Conservation (phyloP, 305 asterid genomes). For the Fraxinus floribunda region DNA sequence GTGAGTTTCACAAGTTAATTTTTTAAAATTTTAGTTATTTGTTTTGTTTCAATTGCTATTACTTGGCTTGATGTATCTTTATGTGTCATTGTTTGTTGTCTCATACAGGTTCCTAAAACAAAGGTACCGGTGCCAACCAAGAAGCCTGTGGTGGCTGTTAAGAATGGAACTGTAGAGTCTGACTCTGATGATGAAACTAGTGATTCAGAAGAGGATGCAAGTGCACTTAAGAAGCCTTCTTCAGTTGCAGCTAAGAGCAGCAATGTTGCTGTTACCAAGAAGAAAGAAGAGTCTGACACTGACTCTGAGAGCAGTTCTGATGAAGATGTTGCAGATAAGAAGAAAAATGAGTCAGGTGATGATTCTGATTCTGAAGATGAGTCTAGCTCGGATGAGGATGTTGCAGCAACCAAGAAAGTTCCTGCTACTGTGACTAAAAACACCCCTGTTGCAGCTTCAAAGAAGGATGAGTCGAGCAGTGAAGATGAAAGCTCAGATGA, state of each 20-base stretch:
- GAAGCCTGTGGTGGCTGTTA: background rate
- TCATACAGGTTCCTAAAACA: constrained; percentile 12
- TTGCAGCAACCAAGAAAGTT: constrained; percentile 25
- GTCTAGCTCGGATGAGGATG: constrained; percentile 26
- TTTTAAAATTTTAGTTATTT: background rate
- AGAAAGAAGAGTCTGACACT: background rate
- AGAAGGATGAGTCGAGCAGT: constrained; percentile 22
- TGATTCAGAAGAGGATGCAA: background rate
- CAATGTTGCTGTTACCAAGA: background rate
- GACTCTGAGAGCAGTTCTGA: background rate
- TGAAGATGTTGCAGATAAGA: background rate
- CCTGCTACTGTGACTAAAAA: constrained; percentile 13
- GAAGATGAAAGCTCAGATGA: constrained; percentile 34
- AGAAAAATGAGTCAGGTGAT: constrained; percentile 27
- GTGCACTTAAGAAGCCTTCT: background rate
- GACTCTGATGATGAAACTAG: background rate
- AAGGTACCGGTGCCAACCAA: constrained; percentile 14
- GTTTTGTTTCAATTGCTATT: background rate
- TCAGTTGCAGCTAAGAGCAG: background rate
- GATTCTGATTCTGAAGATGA: constrained; percentile 25
- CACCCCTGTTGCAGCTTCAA: constrained; percentile 4
- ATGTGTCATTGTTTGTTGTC: background rate
- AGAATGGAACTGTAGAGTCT: background rate
- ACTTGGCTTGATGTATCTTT: background rate
- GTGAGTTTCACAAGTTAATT: background rate